Evolutionary conservation across 78 protist species (phyloP), one percentile per base, ranked within the genome.

Genomic region (Bigelowiella natans): DNA sequence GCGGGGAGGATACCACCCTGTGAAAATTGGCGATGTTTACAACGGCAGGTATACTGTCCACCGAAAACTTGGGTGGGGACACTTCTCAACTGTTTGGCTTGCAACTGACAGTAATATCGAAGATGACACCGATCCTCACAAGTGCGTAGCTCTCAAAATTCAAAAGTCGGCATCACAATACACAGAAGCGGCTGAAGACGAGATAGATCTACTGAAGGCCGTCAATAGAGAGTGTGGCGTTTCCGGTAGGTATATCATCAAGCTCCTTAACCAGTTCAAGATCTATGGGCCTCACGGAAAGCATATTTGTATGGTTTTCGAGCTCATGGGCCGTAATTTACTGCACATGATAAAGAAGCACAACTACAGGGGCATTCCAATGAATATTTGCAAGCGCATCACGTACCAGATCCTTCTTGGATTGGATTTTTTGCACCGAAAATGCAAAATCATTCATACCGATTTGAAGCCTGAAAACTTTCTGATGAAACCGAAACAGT

Each of bases 381-480:
- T 97, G 31, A 28, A 86, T 11, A 11, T 95, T 2, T 95, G 95
- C 88, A 93, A 93, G 63, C n/a, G 84, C 2, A 95, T 96, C 34
- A 90, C 96, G 37, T 73, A 92, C 29, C 95, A 95, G 86, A 90
- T 92, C 1, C 94, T 89, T 18, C 26, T 38, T 1, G 98, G 95
- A 1, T 93, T 96, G 3, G 96, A 95, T 73, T 95, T 94, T 86
- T 38, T 96, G 34, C 98, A 97, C 92, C 37, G 86, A 7, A 38
- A 94, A 38, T 95, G 96, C 89, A 18, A 30, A 28, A 95, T 97
- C 91, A 95, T 97, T 40, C 99, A 97, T 93, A 96, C 99, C 0
- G 99, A 97, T 85, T 88, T 97, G 51, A 97, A 97, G 90, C 98
- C 97, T 0, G 98, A 97, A 86, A 97, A 97, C 88, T 93, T 96